These are phyloP conservation scores for Wickerhamiella cacticola DNA, from an alignment of 805 yeast species.

Conservation along the genomic window DNA sequence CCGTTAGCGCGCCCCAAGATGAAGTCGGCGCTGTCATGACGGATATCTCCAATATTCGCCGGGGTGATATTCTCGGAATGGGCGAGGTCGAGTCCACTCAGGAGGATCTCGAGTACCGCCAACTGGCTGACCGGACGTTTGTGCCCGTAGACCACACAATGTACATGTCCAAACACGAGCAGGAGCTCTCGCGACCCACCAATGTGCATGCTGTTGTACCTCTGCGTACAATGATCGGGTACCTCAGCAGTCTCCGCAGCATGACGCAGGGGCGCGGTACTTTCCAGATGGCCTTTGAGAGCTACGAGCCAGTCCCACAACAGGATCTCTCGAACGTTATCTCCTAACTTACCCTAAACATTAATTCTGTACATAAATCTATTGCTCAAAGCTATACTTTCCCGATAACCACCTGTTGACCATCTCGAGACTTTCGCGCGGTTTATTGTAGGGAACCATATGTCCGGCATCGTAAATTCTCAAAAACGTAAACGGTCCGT, in stretches of 20 bases:
- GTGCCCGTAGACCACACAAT: constrained; percentile 26
- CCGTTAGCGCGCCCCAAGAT: constrained; percentile 46
- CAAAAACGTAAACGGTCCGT: constrained; percentile 62
- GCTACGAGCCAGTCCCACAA: constrained; percentile 55
- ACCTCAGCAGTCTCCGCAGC: constrained; percentile 62
- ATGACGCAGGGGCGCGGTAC: constrained; percentile 83
- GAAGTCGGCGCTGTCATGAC: constrained; percentile 75
- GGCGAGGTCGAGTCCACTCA: constrained; percentile 41
- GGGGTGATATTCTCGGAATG: constrained; percentile 59
- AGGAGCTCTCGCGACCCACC: constrained; percentile 19
- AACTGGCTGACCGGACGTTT: constrained; percentile 46
- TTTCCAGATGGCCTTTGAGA: constrained; percentile 63
- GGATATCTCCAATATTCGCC: constrained; percentile 67
- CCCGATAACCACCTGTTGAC: constrained; percentile 77
- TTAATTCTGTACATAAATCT: background rate
- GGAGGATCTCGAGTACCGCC: constrained; percentile 17
- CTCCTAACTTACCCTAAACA: constrained; percentile 6
- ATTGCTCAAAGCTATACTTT: constrained; percentile 30
- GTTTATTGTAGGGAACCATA: constrained; percentile 90
- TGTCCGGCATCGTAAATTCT: constrained; percentile 87
- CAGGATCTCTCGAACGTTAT: constrained; percentile 34
- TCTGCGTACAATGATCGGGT: constrained; percentile 80
- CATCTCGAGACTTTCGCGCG: constrained; percentile 64
- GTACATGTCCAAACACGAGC: constrained; percentile 33
- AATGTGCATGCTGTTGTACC: constrained; percentile 72